Evolutionary conservation across 768 basidiomycete species (phyloP), one percentile per base, ranked within the genome.

Genomic region (Macrolepiota dolichaula): DNA sequence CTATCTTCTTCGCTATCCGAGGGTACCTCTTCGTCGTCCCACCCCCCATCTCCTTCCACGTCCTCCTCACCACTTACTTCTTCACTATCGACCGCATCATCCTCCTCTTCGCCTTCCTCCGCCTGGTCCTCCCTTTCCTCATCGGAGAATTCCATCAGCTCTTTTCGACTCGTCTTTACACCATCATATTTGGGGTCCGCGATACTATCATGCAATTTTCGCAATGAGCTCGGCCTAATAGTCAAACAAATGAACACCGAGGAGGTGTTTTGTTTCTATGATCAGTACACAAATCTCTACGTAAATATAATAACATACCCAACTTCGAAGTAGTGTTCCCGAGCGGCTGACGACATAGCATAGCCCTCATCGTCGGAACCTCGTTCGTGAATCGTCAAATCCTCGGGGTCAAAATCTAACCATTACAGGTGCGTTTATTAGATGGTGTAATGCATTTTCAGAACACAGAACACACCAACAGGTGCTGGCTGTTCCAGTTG

Each of bases 321-420:
- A 40, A 96, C 91, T 66, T 91, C 86, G 46, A 93, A 69, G 72
- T 96, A 97, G 73, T 96, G 94, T 66, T 88, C 87, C 66, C 88
- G 79, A 0, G 77, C 67, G 11, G 74, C 77, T 40, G 67, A 71
- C 38, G 72, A 63, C 46, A 81, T 71, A 36, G 57, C 70, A 19
- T 70, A 73, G 63, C 79, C 76, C 40, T 82, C 77, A 51, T 75
- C 72, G 65, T 83, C 78, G 19, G 73, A 69, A 35, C 77, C 52
- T 24, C 59, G 52, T 15, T 61, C 82, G 62, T 79, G 77, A 51
- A 82, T 84, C 36, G 85, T 85, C 65, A 81, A 69, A 64, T 88
- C 85, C 71, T 94, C 93, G 11, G 87, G 88, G 72, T 94, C 91
- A 68, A 85, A 79, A 68, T 92, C 90, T 90, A 32, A 32, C 55